A percentile compares a stretch with the other conserved stretches of the same genome.
Conservation (phyloP, 2,329 filamentous ascomycete species). For the Paecilomyces variotii region DNA sequence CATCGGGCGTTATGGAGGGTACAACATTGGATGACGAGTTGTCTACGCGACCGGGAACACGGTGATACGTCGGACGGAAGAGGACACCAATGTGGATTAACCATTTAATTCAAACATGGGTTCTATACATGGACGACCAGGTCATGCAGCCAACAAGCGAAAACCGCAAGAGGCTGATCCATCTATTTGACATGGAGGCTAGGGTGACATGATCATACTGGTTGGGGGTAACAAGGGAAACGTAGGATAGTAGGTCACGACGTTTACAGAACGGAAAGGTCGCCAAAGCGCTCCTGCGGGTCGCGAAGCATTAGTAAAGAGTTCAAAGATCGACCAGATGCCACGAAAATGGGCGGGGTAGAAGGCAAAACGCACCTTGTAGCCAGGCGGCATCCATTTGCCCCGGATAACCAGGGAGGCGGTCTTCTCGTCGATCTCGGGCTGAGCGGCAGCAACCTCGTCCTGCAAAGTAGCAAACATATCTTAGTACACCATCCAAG, state of each 20-base stretch:
- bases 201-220: slow-evolving; percentile 22
- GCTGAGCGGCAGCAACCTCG: slow-evolving; percentile 86
- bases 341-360: background rate
- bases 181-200: slow-evolving; percentile 20
- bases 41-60: background rate
- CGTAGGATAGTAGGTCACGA: slow-evolving; percentile 9
- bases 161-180: slow-evolving; percentile 5
- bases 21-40: background rate
- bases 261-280: slow-evolving; percentile 84
- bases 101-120: slow-evolving; percentile 27
- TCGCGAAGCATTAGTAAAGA: slow-evolving; percentile 9
- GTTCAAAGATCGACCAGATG: background rate
- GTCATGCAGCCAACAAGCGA: slow-evolving; percentile 12
- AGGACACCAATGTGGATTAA: slow-evolving; percentile 13
- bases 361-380: slow-evolving; percentile 67
- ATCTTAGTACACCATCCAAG: background rate
- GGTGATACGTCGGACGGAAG: background rate
- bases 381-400: slow-evolving; percentile 95
- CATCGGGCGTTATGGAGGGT: background rate
- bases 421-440: slow-evolving; percentile 97
- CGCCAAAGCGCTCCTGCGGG: slow-evolving; percentile 92
- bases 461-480: slow-evolving; percentile 51
- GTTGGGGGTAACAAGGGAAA: slow-evolving; percentile 22
- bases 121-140: slow-evolving; percentile 34
- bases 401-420: slow-evolving; percentile 91